These are phyloP conservation scores for Clarireedia paspali DNA, from an alignment of 2,329 filamentous ascomycete genomes.

Conservation along the genomic window DNA sequence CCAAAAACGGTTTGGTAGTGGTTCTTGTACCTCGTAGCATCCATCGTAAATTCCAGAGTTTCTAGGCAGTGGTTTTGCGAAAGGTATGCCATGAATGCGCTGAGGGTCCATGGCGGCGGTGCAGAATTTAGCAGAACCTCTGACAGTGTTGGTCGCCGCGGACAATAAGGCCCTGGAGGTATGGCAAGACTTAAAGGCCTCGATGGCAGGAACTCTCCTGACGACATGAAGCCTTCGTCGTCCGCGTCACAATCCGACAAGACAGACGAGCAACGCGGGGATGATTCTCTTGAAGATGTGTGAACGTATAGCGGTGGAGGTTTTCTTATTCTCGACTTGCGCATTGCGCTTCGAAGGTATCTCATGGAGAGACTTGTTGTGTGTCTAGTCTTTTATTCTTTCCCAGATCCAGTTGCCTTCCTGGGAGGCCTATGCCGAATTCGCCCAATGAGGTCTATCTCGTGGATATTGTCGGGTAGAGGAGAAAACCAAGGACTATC, in stretches of 20 bases:
- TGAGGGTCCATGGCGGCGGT: constrained; percentile 80
- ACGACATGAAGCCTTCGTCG: constrained; percentile 43
- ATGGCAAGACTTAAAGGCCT: constrained; percentile 39
- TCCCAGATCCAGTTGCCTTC: not conserved
- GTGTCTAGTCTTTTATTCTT: constrained; percentile 8
- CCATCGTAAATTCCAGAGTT: constrained; percentile 93
- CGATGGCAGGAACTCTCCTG: constrained; percentile 34
- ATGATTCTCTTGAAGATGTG: constrained; percentile 23
- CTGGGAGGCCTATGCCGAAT: not conserved
- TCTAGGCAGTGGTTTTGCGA: constrained; percentile 97
- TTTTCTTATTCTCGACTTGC: constrained; percentile 29
- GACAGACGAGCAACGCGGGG: constrained; percentile 28
- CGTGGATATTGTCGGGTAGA: constrained; percentile 9
- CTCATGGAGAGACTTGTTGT: constrained; percentile 51
- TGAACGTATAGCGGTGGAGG: constrained; percentile 25
- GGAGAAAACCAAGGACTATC: constrained; percentile 17
- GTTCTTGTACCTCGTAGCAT: constrained; percentile 73
- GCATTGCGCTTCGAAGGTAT: constrained; percentile 30
- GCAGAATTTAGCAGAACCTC: constrained; percentile 86
- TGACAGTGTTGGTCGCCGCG: constrained; percentile 63
- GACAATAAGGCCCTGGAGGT: constrained; percentile 40
- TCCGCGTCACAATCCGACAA: constrained; percentile 36
- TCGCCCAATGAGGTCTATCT: not conserved
- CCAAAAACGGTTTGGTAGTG: constrained; percentile 35
- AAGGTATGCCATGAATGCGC: constrained; percentile 91